Conservation (phyloP, 2,329 filamentous ascomycete species). For the Claviceps sp. region DNA sequence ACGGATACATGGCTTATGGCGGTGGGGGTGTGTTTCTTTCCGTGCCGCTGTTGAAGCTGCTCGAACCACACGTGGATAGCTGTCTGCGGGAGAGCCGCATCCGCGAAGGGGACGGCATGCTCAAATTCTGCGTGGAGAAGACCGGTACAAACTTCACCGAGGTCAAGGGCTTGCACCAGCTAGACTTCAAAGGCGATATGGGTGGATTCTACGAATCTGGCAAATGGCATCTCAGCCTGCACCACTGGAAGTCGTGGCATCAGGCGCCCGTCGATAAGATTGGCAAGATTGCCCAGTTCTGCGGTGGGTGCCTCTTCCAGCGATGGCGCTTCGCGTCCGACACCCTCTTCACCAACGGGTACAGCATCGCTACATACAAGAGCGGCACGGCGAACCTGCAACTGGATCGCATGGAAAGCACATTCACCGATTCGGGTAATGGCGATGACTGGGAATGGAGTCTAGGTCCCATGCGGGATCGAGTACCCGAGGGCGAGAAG, state of each 20-base stretch:
- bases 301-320: slow-evolving; percentile 45
- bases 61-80: slow-evolving; percentile 32
- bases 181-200: slow-evolving; percentile 41
- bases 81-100: slow-evolving; percentile 32
- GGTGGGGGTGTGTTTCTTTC: slow-evolving; percentile 48
- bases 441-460: slow-evolving; percentile 37
- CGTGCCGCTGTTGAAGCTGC: slow-evolving; percentile 32
- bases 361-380: slow-evolving; percentile 38
- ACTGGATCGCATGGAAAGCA: slow-evolving; percentile 36
- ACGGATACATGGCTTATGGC: slow-evolving; percentile 47
- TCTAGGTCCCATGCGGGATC: slow-evolving; percentile 35
- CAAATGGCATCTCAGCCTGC: slow-evolving; percentile 38
- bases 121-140: slow-evolving; percentile 42
- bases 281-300: slow-evolving; percentile 21
- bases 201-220: slow-evolving; percentile 49
- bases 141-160: slow-evolving; percentile 40
- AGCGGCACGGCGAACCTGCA: slow-evolving; percentile 26
- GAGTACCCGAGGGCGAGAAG: slow-evolving; percentile 27
- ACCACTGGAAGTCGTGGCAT: slow-evolving; percentile 54
- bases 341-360: slow-evolving; percentile 44
- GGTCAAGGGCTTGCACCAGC: slow-evolving; percentile 41
- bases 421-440: slow-evolving; percentile 24
- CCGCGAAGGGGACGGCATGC: slow-evolving; percentile 38
- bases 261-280: slow-evolving; percentile 21
- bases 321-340: slow-evolving; percentile 36